These are phyloP conservation scores for Dichotomocladium elegans DNA, from an alignment of 371 early-diverging fungal genomes.

Conservation along the genomic window DNA sequence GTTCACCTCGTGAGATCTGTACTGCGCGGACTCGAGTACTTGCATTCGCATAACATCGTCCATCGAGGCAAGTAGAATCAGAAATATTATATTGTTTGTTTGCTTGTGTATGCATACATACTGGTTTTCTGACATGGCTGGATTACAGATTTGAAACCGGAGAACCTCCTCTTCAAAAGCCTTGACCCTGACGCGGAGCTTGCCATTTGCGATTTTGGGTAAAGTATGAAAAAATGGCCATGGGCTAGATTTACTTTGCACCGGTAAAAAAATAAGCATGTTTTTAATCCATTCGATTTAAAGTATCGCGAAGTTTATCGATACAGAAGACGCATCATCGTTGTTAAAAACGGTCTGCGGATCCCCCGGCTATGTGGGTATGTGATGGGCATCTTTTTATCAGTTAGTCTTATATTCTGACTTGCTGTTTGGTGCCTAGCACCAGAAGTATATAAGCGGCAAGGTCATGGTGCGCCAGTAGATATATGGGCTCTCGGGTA, in stretches of 20 bases:
- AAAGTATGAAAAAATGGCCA: constrained; percentile 4
- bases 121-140: background rate
- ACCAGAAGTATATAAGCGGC: constrained; percentile 70
- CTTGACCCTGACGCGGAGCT: constrained; percentile 53
- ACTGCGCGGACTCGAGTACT: constrained; percentile 59
- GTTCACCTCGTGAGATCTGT: constrained; percentile 63
- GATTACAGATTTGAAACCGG: constrained; percentile 72
- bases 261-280: too few species aligned
- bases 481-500: constrained; percentile 44
- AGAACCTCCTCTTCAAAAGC: constrained; percentile 72
- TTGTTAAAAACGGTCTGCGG: constrained; percentile 54
- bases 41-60: constrained; percentile 66
- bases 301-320: constrained; percentile 51
- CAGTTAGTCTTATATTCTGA: background rate
- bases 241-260: background rate
- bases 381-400: background rate
- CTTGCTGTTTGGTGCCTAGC: constrained; percentile 63
- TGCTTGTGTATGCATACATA: background rate
- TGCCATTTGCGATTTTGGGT: constrained; percentile 68
- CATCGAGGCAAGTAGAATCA: constrained; percentile 65
- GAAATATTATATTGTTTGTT: constrained; percentile 4
- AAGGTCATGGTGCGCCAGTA: constrained; percentile 9
- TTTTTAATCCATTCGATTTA: too few species aligned
- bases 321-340: constrained; percentile 37
- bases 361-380: constrained; percentile 53